Base-by-base conservation (phyloP, 345 rosid genomes). In the Isatis tinctoria region DNA sequence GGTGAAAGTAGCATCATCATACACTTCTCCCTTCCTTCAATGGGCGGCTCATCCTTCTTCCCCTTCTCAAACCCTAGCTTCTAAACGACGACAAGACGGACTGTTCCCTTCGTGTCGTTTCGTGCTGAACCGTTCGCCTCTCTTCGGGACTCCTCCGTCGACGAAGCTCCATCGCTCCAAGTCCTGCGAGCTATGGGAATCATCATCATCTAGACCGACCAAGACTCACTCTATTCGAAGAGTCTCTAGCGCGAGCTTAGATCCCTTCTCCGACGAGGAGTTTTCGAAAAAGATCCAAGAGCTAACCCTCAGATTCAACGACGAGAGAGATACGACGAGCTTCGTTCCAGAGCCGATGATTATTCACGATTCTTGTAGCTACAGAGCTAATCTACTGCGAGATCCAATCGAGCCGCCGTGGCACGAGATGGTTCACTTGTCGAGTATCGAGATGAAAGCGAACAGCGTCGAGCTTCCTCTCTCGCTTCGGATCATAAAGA, bases 391-490 rank as follows among this genome's bases (percentile, higher is more conserved):
- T 47, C 5, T 26, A 44, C 61, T 53, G 18, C 2, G 63, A 27
- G 60, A 74, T 45, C 75, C 70, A 26, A 36, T 70, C 6, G 80
- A 75, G 74, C 82, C 79, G 13, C 74, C 79, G 2, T 83, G 80
- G 75, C 44, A 76, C 0, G 84, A 82, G 43, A 82, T 76, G 43
- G 65, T 75, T 3, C 86, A 84, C 5, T 79, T 65, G 10, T 72
- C 85, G 37, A 89, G 78, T 74, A 84, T 95, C 5, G 93, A 87
- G 53, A 83, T 96, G 84, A 95, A 86, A 79, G 97, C 97, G 5
- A 95, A 87, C 80, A 88, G 95, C 36, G 85, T 85, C 0, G 91
- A 90, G 27, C 85, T 92, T 43, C 99, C 99, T 22, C 75, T 92
- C 2, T 95, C 99, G 3, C 85, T 95, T 10, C 74, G 97, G 16